Evolutionary conservation across 176 grass and related monocot genomes (phyloP), one percentile per base, ranked within the genome.

Genomic region (Calamus simplicifolius): DNA sequence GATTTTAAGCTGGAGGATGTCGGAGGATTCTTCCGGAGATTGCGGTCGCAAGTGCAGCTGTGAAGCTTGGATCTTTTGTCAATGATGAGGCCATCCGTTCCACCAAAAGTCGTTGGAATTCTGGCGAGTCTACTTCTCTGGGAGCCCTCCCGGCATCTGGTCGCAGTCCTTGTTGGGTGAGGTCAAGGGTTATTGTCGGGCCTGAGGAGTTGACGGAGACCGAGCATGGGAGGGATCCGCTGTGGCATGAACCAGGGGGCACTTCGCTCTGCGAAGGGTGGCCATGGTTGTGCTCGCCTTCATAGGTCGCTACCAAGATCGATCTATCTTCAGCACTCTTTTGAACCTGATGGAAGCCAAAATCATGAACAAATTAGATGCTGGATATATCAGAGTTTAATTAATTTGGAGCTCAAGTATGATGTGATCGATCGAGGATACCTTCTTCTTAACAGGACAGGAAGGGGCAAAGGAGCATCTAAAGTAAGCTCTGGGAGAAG

Each of bases 401-500:
- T 12, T 6, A 5, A 43, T 43, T 2, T 1, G 8, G 2, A 43
- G 35, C 35, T 43, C 12, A 43, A 43, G 35, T 43, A 12, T 2
- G 7, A 38, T 38, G 12, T n/a, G n/a, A n/a, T n/a, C n/a, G n/a
- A n/a, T n/a, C 28, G 13, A 28, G 19, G 18, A 10, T 75, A 94
- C 89, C 92, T 97, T 97, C 86, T 97, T 97, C 70, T 91, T 97
- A 48, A 85, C 87, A 18, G 81, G 78, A 69, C 92, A 97, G 49
- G 92, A 91, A 4, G 92, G 84, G 0, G 81, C 81, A 78, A 70
- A 88, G 3, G 92, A 83, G 81, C 92, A 97, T 50, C 81, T 80
- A 56, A 80, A 97, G 75, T 97, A 97, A 51, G 92, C 86, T 61
- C 87, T 51, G 0, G 92, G 92, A 51, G 87, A 97, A 14, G 92